A percentile compares a stretch with the other conserved stretches of the same genome.
Evolutionary conservation across 2,329 filamentous ascomycete species (phyloP).

Genomic region (Huntiella abstrusa): DNA sequence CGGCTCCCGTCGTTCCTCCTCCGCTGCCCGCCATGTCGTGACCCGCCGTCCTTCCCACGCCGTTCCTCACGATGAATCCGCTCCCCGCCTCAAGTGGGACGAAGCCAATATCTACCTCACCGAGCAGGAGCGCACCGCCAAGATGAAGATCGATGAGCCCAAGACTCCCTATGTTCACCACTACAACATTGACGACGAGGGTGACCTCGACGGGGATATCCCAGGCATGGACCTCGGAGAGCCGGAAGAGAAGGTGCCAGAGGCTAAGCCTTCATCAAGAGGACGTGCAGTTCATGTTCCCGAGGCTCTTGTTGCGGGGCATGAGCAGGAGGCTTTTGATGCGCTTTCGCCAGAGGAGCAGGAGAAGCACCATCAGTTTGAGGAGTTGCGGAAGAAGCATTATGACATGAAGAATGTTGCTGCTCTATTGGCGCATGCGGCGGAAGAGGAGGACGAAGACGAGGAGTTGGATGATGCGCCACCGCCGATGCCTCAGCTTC

Average conservation of each 20-base stretch:
- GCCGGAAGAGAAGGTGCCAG: constrained; percentile 55
- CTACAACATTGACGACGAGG: constrained; percentile 79
- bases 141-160: constrained; percentile 98
- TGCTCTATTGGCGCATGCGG: constrained; percentile 60
- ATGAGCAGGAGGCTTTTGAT: constrained; percentile 34
- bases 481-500: constrained; percentile 26
- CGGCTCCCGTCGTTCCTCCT: constrained; percentile 65
- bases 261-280: constrained; percentile 24
- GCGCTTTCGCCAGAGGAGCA: constrained; percentile 51
- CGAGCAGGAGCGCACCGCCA: constrained; percentile 83
- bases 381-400: constrained; percentile 82
- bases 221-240: constrained; percentile 83
- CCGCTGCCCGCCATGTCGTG: constrained; percentile 24
- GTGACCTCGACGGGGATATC: constrained; percentile 67
- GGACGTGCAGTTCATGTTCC: constrained; percentile 52
- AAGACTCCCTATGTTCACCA: constrained; percentile 92
- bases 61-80: constrained; percentile 15
- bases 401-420: constrained; percentile 98
- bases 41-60: constrained; percentile 37
- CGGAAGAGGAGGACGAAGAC: constrained; percentile 43
- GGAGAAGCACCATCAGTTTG: constrained; percentile 85
- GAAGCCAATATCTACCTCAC: constrained; percentile 95
- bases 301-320: constrained; percentile 31
- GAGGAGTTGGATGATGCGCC: constrained; percentile 31
- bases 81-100: constrained; percentile 85